Conservation (phyloP, 805 yeast genomes). For the Nakazawaea siamensis region DNA sequence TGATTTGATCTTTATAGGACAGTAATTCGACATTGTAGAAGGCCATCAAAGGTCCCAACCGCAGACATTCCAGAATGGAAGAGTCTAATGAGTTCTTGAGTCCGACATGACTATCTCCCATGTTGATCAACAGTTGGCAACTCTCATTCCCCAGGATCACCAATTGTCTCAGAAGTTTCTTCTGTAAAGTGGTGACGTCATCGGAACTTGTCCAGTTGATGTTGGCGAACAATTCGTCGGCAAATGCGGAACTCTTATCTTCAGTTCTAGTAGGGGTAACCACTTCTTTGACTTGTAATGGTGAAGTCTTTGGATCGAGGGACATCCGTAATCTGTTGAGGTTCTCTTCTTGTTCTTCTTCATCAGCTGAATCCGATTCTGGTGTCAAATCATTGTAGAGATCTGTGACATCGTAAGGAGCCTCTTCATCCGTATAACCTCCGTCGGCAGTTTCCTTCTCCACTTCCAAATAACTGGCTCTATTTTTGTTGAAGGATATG, state of each 20-base stretch:
- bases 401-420: constrained; percentile 16
- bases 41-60: constrained; percentile 44
- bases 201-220: constrained; percentile 70
- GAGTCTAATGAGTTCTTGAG: constrained; percentile 32
- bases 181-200: constrained; percentile 49
- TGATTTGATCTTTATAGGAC: constrained; percentile 59
- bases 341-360: constrained; percentile 12
- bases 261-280: too few species aligned
- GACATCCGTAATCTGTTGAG: too few species aligned
- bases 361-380: constrained; percentile 1
- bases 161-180: constrained; percentile 50
- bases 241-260: constrained; percentile 18
- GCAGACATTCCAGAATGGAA: constrained; percentile 45
- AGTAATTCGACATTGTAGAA: constrained; percentile 54
- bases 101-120: constrained; percentile 33
- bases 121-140: constrained; percentile 43
- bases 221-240: constrained; percentile 67
- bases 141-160: constrained; percentile 55
- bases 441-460: constrained; percentile 8
- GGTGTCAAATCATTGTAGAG: constrained; percentile 15
- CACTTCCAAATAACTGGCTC: constrained; percentile 4
- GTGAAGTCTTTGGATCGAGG: too few species aligned
- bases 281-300: too few species aligned
- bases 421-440: constrained; percentile 13
- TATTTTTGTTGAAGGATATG: constrained; percentile 2